Evolutionary conservation across 2,329 filamentous ascomycete genomes (phyloP).

Genomic region (Lasiodiplodia hormozganensis): DNA sequence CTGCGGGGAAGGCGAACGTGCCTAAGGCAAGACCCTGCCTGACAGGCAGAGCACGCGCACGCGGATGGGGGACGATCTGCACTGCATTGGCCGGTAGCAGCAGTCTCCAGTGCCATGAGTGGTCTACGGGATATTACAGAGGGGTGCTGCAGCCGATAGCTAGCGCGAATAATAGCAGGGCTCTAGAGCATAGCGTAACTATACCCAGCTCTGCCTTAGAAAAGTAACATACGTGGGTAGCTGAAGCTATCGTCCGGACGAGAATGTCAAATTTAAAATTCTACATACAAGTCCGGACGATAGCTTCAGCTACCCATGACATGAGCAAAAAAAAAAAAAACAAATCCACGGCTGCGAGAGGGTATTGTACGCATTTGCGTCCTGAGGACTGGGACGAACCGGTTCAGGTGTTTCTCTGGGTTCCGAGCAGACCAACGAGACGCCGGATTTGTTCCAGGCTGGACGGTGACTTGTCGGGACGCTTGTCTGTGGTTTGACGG

Average conservation of each 20-base stretch:
- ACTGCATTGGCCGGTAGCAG: background rate
- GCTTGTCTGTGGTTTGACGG: background rate
- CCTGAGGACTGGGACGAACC: background rate
- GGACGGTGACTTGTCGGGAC: background rate
- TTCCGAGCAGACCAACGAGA: background rate
- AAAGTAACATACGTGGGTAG: too few species aligned
- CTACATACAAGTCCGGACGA: too few species aligned
- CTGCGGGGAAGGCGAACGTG: slow-evolving; percentile 20
- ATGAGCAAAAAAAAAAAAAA: too few species aligned
- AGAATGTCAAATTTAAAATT: too few species aligned
- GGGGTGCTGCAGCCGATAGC: too few species aligned
- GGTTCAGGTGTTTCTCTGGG: slow-evolving; percentile 5
- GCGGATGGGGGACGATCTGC: slow-evolving; percentile 11
- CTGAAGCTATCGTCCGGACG: too few species aligned
- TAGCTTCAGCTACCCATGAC: too few species aligned
- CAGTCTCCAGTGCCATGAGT: background rate
- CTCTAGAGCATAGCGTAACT: too few species aligned
- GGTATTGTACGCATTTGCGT: background rate
- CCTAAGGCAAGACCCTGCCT: slow-evolving; percentile 20
- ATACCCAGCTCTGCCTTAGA: too few species aligned
- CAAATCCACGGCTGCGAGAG: too few species aligned
- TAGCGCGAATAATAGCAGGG: too few species aligned
- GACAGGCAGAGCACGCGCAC: slow-evolving; percentile 15
- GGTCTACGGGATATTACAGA: background rate
- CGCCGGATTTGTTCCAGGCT: background rate